Evolutionary conservation across 192 early-diverging fungal species (phyloP), one percentile per base, ranked within the genome.

Genomic region (Coemansia sp.): DNA sequence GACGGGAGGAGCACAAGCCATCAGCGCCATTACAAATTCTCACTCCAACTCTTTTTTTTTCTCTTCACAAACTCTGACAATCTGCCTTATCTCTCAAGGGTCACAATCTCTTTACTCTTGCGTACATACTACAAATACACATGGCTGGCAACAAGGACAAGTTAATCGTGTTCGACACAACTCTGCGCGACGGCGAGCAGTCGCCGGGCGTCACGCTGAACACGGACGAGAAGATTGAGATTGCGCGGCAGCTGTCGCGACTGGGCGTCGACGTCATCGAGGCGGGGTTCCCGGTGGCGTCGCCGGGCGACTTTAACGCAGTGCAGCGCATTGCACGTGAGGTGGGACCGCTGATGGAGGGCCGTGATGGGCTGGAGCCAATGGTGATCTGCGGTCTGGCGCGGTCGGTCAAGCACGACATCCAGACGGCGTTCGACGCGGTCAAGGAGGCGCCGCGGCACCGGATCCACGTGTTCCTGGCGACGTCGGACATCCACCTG

Each of bases 131-230:
- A 3, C 13, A 49, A 11, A 37, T 18, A 1, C 1, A 53, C 14
- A 63, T 61, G 60, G 23, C 67, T 2, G 14, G 37, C 40, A 23
- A 65, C 47, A 81, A 90, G 69, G 79, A 90, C 21, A 91, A 90
- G 72, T 82, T 96, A 5, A 91, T 95, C 61, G 86, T 98, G 59
- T 96, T 96, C 64, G 94, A 98, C 68, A 98, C 96, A 7, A 93
- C 93, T 41, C 88, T 98, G 22, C 87, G 96, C 61, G 96, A 98
- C 67, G 96, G 96, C 49, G 96, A 98, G 72, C 94, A 98, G 89
- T 95, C 94, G 48, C 96, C 96, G 1, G 96, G 96, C 59, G 94
- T 95, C 22, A 98, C 92, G 33, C 82, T 98, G 19, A 95, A 86
- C 62, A 83, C 84, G 0, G 87, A 89, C 25, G 96, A 98, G 80